These are phyloP conservation scores for Sclerospora graminicola DNA, from an alignment of 352 stramenopile genomes.

Conservation along the genomic window DNA sequence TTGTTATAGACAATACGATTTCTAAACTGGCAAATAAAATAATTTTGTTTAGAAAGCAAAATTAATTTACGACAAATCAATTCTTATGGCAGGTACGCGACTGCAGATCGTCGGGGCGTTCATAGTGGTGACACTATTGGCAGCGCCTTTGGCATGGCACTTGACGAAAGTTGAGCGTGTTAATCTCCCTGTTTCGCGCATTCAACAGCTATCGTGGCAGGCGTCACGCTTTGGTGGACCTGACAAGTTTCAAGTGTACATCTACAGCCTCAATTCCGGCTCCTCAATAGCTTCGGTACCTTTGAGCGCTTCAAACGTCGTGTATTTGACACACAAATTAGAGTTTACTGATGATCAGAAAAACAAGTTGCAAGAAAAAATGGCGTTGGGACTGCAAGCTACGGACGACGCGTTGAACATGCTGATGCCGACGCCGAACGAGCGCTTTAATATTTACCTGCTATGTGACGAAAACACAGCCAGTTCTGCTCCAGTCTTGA, in stretches of 20 bases:
- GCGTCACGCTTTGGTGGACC: slow-evolving; percentile 17
- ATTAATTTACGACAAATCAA: too few relatives aligned
- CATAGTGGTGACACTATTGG: slow-evolving; percentile 55
- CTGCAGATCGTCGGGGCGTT: slow-evolving; percentile 69
- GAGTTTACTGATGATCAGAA: slow-evolving; percentile 6
- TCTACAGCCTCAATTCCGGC: slow-evolving; percentile 11
- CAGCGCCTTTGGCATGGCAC: slow-evolving; percentile 48
- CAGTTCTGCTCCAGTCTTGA: slow-evolving; percentile 13
- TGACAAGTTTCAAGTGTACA: slow-evolving; percentile 12
- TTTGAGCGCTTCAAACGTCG: slow-evolving; percentile 12
- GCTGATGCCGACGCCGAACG: slow-evolving; percentile 4
- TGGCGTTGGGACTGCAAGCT: slow-evolving; percentile 8
- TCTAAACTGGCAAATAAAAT: too few relatives aligned
- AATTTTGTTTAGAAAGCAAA: too few relatives aligned
- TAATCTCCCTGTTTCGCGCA: slow-evolving; percentile 38
- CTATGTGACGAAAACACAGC: slow-evolving; percentile 23
- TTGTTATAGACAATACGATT: too few relatives aligned
- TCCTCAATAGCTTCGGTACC: background rate
- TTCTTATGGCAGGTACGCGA: slow-evolving; percentile 53
- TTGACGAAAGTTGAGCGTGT: slow-evolving; percentile 62
- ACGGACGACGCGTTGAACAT: slow-evolving; percentile 16
- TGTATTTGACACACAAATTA: slow-evolving; percentile 8
- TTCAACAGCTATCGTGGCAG: slow-evolving; percentile 37
- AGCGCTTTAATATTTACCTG: slow-evolving; percentile 32
- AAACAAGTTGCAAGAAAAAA: slow-evolving; percentile 1